Percentiles rank a stretch among this genome's conserved stretches.
Conservation (phyloP, 805 yeast genomes). For the Teunomyces panamensis region DNA sequence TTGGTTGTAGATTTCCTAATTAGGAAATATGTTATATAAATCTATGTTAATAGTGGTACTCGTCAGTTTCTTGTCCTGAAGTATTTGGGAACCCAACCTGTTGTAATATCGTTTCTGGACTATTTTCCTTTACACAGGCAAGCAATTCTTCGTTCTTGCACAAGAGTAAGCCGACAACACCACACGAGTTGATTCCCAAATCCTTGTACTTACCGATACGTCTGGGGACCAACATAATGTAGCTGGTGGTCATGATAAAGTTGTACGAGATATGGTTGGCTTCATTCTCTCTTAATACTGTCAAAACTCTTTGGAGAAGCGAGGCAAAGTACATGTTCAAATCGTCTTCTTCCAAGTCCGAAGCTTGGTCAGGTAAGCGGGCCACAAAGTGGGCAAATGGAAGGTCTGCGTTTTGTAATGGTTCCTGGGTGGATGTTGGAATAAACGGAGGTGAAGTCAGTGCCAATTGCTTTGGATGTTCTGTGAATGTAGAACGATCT, state of each 20-base stretch:
- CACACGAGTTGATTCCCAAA: conserved; percentile 76
- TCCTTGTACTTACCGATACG: conserved; percentile 48
- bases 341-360: conserved; percentile 47
- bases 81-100: conserved; percentile 67
- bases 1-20: conserved; percentile 21
- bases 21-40: conserved; percentile 13
- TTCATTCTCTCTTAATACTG: conserved; percentile 56
- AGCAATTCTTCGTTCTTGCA: conserved; percentile 64
- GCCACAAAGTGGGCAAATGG: conserved; percentile 82
- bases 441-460: conserved; percentile 49
- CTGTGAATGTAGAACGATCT: conserved; percentile 38
- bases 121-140: conserved; percentile 44
- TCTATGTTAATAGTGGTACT: conserved; percentile 53
- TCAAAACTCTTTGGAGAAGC: conserved; percentile 66
- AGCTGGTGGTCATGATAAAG: conserved; percentile 73
- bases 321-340: conserved; percentile 70
- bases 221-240: conserved; percentile 89
- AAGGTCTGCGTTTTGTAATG: conserved; percentile 57
- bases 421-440: conserved; percentile 54
- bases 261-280: conserved; percentile 64
- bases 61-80: conserved; percentile 54
- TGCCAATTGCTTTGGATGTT: conserved; percentile 51
- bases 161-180: conserved; percentile 72
- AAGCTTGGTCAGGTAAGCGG: conserved; percentile 45
- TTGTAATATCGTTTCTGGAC: conserved; percentile 53